Base-by-base conservation (phyloP, 257 asterid species). In the Jacaranda copaia region DNA sequence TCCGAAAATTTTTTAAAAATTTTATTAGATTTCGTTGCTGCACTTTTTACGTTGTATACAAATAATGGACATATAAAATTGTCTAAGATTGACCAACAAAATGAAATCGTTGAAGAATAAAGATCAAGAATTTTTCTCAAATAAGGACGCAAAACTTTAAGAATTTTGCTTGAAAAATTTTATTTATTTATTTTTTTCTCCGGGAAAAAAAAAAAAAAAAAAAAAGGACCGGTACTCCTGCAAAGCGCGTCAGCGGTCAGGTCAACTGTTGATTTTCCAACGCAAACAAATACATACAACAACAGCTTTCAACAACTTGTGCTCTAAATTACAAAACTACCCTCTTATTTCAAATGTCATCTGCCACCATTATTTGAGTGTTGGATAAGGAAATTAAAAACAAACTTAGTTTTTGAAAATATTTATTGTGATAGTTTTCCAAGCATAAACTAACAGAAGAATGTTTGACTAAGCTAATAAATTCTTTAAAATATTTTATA, bases 211-310 rank as follows among this genome's bases (percentile, higher is more conserved):
- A 18, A 6, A 0, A n/a, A 32, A 55, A 16, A 46, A 48, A 48
- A 56, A 8, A 65, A 81, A 73, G 81, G 81, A 79, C 81, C 70
- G 56, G 78, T 68, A 53, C 73, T 9, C 72, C 53, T 70, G 18
- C 1, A 25, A 75, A 79, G 78, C 86, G 83, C 83, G 83, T 82
- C 5, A 18, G 43, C 10, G 70, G 8, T 40, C 52, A 11, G 32
- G 86, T 78, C 86, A 78, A 74, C 83, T 13, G 19, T 35, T 35
- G 70, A 51, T 52, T 58, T 18, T 2, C 48, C n/a, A 10, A 65
- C 49, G 73, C 79, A 72, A 71, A 75, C 80, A 80, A 73, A 68
- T 38, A 14, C 14, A 19, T 66, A 68, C 45, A 43, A 48, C 6
- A 61, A 15, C 6, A 45, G 8, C 75, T 57, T 46, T 53, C 48